Conservation (phyloP, 192 early-diverging fungal genomes). For the Backusella sp. region DNA sequence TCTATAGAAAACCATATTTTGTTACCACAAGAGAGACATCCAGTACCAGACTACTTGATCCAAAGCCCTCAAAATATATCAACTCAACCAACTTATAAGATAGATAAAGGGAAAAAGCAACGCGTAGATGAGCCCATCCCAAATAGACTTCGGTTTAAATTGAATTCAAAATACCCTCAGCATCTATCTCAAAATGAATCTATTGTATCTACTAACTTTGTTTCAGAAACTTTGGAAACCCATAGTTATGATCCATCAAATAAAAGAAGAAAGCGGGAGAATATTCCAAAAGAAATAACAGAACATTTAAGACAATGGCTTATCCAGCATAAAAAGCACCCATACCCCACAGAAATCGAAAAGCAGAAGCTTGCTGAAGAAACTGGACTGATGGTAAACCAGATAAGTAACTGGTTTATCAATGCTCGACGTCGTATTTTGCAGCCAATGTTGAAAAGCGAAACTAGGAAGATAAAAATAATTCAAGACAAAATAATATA, state of each 20-base stretch:
- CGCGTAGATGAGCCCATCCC: not conserved
- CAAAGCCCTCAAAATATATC: not conserved
- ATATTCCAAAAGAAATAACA: conserved; percentile 42
- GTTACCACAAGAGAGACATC: not conserved
- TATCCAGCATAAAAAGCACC: conserved; percentile 50
- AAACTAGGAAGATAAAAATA: not conserved
- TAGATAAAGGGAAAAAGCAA: not conserved
- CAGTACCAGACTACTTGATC: not conserved
- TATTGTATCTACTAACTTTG: not conserved
- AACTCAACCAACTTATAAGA: not conserved
- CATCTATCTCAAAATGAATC: not conserved
- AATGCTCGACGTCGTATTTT: conserved; percentile 57
- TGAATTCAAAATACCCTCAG: not conserved
- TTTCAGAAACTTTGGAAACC: not conserved
- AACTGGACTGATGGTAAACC: conserved; percentile 53
- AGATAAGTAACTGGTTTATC: conserved; percentile 66
- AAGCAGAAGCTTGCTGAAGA: conserved; percentile 43
- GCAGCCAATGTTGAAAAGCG: conserved; percentile 45
- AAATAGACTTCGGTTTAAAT: not conserved
- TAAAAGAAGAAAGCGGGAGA: conserved; percentile 38
- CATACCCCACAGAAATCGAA: conserved; percentile 57
- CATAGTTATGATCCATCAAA: not conserved
- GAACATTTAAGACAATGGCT: conserved; percentile 52
- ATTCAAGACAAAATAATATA: conserved; percentile 4
- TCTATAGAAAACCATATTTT: not conserved